Percentiles rank a stretch among this genome's conserved stretches.
Conservation (phyloP, 2,329 filamentous ascomycete species). For the Neofusicoccum umdonicola region DNA sequence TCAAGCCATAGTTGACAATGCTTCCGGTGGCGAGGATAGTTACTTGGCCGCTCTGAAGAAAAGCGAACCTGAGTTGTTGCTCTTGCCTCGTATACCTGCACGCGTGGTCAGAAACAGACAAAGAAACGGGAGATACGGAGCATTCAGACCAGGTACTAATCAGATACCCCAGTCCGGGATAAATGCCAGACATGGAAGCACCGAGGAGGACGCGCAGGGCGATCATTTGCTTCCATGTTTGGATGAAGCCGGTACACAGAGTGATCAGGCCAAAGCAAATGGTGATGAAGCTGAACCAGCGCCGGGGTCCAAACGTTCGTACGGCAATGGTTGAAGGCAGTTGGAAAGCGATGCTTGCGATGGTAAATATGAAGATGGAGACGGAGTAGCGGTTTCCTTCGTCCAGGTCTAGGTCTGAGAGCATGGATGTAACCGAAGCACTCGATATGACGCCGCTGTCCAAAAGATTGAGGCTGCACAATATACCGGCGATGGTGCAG, state of each 20-base stretch:
- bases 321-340: conserved; percentile 67
- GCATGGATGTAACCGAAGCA: conserved; percentile 68
- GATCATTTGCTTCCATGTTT: conserved; percentile 68
- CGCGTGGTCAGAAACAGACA: not conserved
- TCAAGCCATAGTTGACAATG: conserved; percentile 69
- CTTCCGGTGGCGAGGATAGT: conserved; percentile 63
- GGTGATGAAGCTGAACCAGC: conserved; percentile 62
- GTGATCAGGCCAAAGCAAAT: conserved; percentile 64
- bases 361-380: conserved; percentile 71
- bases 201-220: conserved; percentile 64
- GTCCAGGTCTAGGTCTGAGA: conserved; percentile 60
- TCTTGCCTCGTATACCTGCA: conserved; percentile 57
- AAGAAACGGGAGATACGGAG: not conserved
- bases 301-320: conserved; percentile 61
- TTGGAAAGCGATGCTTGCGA: conserved; percentile 66
- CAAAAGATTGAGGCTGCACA: conserved; percentile 67
- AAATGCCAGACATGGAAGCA: conserved; percentile 55
- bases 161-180: conserved; percentile 49
- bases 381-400: conserved; percentile 65
- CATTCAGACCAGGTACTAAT: conserved; percentile 53
- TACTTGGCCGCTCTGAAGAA: conserved; percentile 64
- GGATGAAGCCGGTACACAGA: conserved; percentile 66
- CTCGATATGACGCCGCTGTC: conserved; percentile 69
- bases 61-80: conserved; percentile 65
- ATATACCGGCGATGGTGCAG: conserved; percentile 68